Percentiles rank a stretch among this genome's conserved stretches.
Evolutionary conservation across 768 basidiomycete genomes (phyloP).

Genomic region (Ramaria sp.): DNA sequence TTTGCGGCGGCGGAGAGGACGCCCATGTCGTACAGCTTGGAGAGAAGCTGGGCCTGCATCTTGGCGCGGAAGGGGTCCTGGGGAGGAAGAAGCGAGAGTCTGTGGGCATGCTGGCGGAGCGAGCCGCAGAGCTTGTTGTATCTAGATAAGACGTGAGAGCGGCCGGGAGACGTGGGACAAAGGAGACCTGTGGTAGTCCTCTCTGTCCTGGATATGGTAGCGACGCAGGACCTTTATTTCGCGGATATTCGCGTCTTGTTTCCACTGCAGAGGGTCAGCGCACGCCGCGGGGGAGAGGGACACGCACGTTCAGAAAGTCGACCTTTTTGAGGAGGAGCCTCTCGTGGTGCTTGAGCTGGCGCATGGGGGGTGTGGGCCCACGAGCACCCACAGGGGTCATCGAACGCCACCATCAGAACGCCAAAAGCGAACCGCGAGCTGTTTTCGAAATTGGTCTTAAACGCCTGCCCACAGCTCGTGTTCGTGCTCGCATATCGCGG

Average conservation of each 20-base stretch:
- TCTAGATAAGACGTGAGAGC: conserved; percentile 22
- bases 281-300: conserved; percentile 8
- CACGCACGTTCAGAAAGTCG: conserved; percentile 83
- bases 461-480: no score
- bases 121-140: conserved; percentile 95
- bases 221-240: conserved; percentile 92
- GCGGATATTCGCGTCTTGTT: conserved; percentile 81
- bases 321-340: conserved; percentile 92
- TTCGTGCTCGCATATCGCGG: no score
- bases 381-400: not conserved
- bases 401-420: not conserved
- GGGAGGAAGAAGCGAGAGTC: conserved; percentile 75
- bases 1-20: conserved; percentile 80
- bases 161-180: conserved; percentile 3
- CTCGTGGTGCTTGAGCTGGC: conserved; percentile 94
- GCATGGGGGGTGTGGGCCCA: conserved; percentile 32
- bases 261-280: conserved; percentile 55
- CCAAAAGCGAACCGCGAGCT: not conserved
- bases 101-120: conserved; percentile 76
- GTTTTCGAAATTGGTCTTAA: no score
- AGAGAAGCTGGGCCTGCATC: conserved; percentile 80
- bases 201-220: conserved; percentile 91
- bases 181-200: conserved; percentile 83
- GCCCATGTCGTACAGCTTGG: conserved; percentile 96
- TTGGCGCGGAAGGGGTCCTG: conserved; percentile 80